Evolutionary conservation across 2,329 filamentous ascomycete species (phyloP), one percentile per base, ranked within the genome.

Genomic region (Aphanocladium album): DNA sequence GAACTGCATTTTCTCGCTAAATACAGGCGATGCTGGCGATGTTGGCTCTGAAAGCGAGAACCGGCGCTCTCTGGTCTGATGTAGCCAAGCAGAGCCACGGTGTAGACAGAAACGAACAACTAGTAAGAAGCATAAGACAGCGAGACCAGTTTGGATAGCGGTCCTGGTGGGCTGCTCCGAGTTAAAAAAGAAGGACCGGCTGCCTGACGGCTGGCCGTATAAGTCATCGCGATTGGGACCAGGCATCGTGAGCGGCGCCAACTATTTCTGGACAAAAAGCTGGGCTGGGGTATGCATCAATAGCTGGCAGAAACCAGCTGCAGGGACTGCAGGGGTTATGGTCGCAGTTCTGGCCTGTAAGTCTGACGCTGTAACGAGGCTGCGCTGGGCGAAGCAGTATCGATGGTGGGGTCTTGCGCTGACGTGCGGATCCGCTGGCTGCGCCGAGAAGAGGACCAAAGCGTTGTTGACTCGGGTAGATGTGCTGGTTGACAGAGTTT

Each of bases 1-100:
- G 77, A 39, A 69, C 67, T 33, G 21, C 57, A 60, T 60, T 19
- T 53, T 60, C n/a, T 45, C 35, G 37, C 54, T 50, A 6, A 37
- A n/a, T 53, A 25, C 45, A n/a, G 57, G 49, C 39, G 46, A 7
- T 4, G 19, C 19, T 33, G 57, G 39, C 14, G 6, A 37, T 5
- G 21, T 25, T 37, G 51, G 47, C 9, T 39, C 21, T 17, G 47
- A 23, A 23, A 21, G 6, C 5, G 57, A 59, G 11, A 16, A 33
- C 2, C 33, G 49, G 16, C 39, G 49, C 19, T 39, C 30, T 74
- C 69, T 46, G 54, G 45, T 43, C 23, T 53, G 45, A 30, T 55
- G 55, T 50, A 56, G 39, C 50, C 57, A 62, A 27, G 39, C 14
- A 30, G 39, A 21, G 21, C 47, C 51, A 54, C 55, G 49, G 25